Percentiles rank a stretch among this genome's conserved stretches.
phyloP scores from a whole-genome alignment of 176 grass and related monocot species.

The Raddia guianensis region DNA sequence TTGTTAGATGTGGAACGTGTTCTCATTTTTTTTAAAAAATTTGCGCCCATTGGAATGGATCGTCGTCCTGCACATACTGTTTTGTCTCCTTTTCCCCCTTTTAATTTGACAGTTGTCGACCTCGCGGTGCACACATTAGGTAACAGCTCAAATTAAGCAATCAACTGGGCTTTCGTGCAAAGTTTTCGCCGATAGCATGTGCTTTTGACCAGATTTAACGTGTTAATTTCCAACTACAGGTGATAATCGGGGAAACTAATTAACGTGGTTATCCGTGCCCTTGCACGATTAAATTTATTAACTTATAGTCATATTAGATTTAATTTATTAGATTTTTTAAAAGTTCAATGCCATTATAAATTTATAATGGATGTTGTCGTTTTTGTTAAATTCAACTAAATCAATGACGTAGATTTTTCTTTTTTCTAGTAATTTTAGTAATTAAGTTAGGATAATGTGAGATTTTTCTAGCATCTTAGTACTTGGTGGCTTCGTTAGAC shows the following conservation, averaged over 20 bases:
- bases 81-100: neutral
- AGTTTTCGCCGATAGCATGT: neutral
- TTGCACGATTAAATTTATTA: too few species aligned
- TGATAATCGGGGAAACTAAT: neutral
- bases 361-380: too few species aligned
- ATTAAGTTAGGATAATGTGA: too few species aligned
- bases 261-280: too few species aligned
- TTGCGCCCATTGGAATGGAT: neutral
- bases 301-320: too few species aligned
- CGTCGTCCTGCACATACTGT: neutral
- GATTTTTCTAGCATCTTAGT: too few species aligned
- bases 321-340: too few species aligned
- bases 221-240: neutral
- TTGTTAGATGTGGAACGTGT: neutral
- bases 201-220: conserved; percentile 37
- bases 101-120: neutral
- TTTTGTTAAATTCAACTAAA: too few species aligned
- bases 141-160: neutral
- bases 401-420: too few species aligned
- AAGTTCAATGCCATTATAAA: too few species aligned
- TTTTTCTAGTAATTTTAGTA: too few species aligned
- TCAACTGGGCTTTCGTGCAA: conserved; percentile 13
- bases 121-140: neutral
- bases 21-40: neutral
- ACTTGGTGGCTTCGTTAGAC: too few species aligned